Evolutionary conservation across 441 rosid species (phyloP).

Genomic region (Syzygium malaccense): DNA sequence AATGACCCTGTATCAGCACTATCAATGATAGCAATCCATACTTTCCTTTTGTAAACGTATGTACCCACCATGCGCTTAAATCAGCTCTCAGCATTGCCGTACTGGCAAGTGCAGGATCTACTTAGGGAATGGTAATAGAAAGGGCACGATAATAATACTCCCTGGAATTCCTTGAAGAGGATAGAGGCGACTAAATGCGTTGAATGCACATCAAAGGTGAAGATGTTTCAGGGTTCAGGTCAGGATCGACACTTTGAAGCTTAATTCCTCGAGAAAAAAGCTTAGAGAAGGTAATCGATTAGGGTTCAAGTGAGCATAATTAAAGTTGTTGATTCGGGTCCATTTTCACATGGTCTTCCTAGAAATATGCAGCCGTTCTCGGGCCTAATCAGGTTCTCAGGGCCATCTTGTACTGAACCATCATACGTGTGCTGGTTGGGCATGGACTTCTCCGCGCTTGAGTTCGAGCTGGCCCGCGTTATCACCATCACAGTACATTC

Average conservation of each 20-base stretch:
- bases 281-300: neutral
- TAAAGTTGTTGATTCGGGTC: neutral
- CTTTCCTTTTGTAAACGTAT: neutral
- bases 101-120: neutral
- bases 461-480: neutral
- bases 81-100: neutral
- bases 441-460: neutral
- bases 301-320: neutral
- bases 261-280: neutral
- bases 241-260: neutral
- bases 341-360: neutral
- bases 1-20: neutral
- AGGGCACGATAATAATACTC: neutral
- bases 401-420: neutral
- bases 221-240: neutral
- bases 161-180: neutral
- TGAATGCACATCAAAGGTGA: neutral
- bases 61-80: neutral
- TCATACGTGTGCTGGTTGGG: neutral
- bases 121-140: neutral
- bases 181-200: neutral
- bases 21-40: neutral
- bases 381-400: neutral
- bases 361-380: neutral
- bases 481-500: neutral